Conservation (phyloP, 306 rosid genomes). For the Calophaca sinica region DNA sequence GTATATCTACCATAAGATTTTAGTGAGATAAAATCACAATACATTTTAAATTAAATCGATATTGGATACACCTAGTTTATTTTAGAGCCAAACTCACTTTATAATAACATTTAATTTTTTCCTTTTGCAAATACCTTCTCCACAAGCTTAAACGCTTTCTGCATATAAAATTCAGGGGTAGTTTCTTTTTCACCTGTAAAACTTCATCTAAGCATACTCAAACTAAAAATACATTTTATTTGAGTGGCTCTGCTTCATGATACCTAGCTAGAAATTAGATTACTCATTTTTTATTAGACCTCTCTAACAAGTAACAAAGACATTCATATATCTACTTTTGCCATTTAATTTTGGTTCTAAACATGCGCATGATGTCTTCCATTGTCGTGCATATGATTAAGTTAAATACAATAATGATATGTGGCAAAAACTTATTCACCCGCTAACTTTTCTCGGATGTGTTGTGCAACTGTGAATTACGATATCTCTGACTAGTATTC, state of each 20-base stretch:
- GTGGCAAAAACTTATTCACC: too few species aligned
- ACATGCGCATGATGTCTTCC: not conserved
- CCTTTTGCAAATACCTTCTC: not conserved
- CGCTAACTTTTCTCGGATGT: too few species aligned
- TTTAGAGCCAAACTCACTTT: conserved; percentile 27
- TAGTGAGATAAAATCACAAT: too few species aligned
- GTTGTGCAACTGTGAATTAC: too few species aligned
- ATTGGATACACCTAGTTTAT: too few species aligned
- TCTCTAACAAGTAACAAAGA: conserved; percentile 2
- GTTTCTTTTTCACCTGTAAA: conserved; percentile 38
- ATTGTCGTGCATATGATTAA: not conserved
- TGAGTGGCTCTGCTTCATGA: conserved; percentile 7
- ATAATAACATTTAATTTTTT: too few species aligned
- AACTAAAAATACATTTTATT: conserved; percentile 10
- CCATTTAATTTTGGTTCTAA: not conserved
- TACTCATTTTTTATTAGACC: not conserved
- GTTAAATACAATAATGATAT: not conserved
- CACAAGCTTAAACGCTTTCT: not conserved
- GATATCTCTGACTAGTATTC: too few species aligned
- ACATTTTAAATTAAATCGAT: too few species aligned
- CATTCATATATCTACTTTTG: not conserved
- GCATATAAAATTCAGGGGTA: conserved; percentile 39
- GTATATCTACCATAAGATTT: conserved; percentile 17
- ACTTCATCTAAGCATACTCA: conserved; percentile 27
- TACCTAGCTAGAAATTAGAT: not conserved